These are phyloP conservation scores for Metschnikowia peoriensis DNA, from an alignment of 805 yeast species.

Conservation along the genomic window DNA sequence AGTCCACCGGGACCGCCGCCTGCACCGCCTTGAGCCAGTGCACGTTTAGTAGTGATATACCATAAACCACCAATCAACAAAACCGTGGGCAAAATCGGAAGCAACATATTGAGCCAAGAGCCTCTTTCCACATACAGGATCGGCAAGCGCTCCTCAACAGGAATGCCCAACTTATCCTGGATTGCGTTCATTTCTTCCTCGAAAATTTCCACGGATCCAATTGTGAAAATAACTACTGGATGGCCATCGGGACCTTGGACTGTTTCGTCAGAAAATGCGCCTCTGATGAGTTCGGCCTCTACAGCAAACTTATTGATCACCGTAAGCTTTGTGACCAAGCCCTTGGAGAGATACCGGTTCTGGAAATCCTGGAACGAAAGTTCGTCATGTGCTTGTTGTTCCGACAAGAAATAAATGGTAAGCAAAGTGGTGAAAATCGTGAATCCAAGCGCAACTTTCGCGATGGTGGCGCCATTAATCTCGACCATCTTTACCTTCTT, in stretches of 20 bases:
- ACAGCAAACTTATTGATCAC: conserved; percentile 75
- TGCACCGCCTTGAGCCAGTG: conserved; percentile 43
- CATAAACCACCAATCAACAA: conserved; percentile 76
- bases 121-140: conserved; percentile 71
- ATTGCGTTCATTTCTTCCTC: conserved; percentile 77
- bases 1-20: conserved; percentile 79
- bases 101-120: conserved; percentile 57
- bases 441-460: conserved; percentile 11
- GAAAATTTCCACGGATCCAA: conserved; percentile 82
- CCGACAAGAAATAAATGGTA: conserved; percentile 12
- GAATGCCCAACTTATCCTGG: conserved; percentile 68
- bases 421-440: conserved; percentile 21
- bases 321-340: conserved; percentile 68
- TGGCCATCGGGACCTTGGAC: conserved; percentile 35
- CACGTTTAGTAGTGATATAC: conserved; percentile 58
- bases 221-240: conserved; percentile 67
- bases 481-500: conserved; percentile 33
- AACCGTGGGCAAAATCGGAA: conserved; percentile 78
- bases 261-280: conserved; percentile 43
- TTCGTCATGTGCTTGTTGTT: conserved; percentile 24
- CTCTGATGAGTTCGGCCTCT: conserved; percentile 58
- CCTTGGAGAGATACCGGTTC: conserved; percentile 71
- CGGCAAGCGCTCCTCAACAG: conserved; percentile 71
- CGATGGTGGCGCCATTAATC: conserved; percentile 14
- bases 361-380: conserved; percentile 80